Conservation (phyloP, 768 basidiomycete species). For the Ramaria sp. region DNA sequence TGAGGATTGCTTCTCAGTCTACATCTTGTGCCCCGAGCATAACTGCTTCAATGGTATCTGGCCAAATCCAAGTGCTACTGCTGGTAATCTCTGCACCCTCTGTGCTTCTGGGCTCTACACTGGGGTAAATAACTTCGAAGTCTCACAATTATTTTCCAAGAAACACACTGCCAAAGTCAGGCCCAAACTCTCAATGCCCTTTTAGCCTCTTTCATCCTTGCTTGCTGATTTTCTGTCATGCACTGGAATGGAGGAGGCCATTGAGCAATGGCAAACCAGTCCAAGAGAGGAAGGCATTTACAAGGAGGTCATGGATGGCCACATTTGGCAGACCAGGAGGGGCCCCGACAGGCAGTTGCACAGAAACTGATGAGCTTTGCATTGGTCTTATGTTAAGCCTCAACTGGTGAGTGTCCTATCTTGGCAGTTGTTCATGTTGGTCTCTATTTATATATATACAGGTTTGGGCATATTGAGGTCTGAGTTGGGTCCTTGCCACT, state of each 20-base stretch:
- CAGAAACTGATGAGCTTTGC: conserved; percentile 16
- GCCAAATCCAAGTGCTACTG: too few relatives aligned
- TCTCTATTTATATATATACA: not conserved
- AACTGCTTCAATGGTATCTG: too few relatives aligned
- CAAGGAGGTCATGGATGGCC: conserved; percentile 21
- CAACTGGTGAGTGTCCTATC: conserved; percentile 22
- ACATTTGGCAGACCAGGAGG: conserved; percentile 15
- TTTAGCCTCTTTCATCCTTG: not conserved
- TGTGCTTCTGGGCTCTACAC: too few relatives aligned
- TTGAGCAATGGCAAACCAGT: conserved; percentile 13
- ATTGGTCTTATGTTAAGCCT: conserved; percentile 21
- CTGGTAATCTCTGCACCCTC: too few relatives aligned
- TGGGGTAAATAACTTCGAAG: too few relatives aligned
- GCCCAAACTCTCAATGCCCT: too few relatives aligned
- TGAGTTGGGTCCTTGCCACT: too few relatives aligned
- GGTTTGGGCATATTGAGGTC: not conserved
- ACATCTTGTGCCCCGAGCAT: too few relatives aligned
- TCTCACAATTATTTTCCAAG: too few relatives aligned
- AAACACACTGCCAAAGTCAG: too few relatives aligned
- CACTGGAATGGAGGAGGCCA: conserved; percentile 17
- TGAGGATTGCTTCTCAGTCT: too few relatives aligned
- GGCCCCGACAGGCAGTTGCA: conserved; percentile 16
- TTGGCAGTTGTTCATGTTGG: too few relatives aligned
- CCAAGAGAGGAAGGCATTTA: conserved; percentile 9
- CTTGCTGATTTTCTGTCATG: not conserved